These are phyloP conservation scores for Colletotrichum gloeosporioides DNA, from an alignment of 2,329 filamentous ascomycete genomes.

Conservation along the genomic window DNA sequence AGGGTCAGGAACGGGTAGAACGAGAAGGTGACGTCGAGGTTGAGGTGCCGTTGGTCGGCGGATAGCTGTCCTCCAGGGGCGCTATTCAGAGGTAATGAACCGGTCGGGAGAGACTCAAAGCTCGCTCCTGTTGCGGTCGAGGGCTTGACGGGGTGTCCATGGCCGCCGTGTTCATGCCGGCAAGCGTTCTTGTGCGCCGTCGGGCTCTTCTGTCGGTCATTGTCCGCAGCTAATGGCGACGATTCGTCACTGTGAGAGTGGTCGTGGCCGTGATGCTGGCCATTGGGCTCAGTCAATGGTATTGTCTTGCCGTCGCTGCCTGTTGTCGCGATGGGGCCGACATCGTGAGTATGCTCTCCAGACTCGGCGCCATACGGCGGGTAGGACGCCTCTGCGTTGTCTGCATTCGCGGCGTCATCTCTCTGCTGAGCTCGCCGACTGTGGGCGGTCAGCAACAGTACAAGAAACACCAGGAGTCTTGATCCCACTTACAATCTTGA, in stretches of 20 bases:
- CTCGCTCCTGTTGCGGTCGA: constrained; percentile 7
- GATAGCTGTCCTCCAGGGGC: constrained; percentile 23
- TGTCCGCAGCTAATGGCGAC: background rate
- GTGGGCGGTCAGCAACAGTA: background rate
- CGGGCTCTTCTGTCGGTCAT: background rate
- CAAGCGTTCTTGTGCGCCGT: background rate
- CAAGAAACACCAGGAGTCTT: background rate
- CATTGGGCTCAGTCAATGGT: background rate
- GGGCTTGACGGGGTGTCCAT: background rate
- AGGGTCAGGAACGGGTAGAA: constrained; percentile 48
- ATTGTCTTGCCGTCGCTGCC: constrained; percentile 28
- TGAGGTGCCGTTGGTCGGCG: constrained; percentile 31
- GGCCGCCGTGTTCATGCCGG: background rate
- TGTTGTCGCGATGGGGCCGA: constrained; percentile 33
- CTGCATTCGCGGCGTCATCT: constrained; percentile 29
- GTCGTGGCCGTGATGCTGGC: background rate
- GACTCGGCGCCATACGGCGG: constrained; percentile 32
- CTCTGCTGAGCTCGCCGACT: constrained; percentile 33
- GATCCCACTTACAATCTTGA: constrained; percentile 40
- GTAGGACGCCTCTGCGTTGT: constrained; percentile 32
- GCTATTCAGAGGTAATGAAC: background rate
- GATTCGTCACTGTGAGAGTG: background rate
- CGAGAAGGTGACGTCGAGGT: constrained; percentile 43
- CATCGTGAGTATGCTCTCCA: constrained; percentile 27
- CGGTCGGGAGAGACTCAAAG: background rate